A percentile compares a stretch with the other conserved stretches of the same genome.
phyloP scores from a whole-genome alignment of 768 basidiomycete genomes.

The Xanthoconium stramineum region DNA sequence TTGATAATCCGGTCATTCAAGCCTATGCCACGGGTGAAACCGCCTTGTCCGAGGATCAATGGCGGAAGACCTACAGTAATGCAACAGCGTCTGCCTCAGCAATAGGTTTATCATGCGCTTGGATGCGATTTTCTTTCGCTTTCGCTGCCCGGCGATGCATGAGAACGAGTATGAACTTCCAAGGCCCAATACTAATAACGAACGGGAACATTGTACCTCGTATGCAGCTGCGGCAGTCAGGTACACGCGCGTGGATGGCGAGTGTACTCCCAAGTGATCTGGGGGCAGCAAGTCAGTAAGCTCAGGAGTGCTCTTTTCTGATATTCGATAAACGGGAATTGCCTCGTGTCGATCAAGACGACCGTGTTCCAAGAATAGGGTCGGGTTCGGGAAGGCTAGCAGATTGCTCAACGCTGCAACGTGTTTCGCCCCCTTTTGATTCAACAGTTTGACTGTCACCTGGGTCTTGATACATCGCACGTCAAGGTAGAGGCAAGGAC shows the following conservation, averaged over 20 bases:
- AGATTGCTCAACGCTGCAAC: too few species aligned
- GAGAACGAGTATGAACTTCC: neutral
- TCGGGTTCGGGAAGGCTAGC: too few species aligned
- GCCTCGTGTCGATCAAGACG: too few species aligned
- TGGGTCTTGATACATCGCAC: too few species aligned
- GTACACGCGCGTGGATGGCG: neutral
- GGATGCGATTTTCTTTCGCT: neutral
- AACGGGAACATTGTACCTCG: neutral
- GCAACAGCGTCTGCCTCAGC: neutral
- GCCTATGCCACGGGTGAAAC: neutral
- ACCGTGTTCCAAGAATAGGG: too few species aligned
- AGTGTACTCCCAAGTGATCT: neutral
- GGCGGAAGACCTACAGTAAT: neutral
- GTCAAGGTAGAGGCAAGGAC: conserved; percentile 69
- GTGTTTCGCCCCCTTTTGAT: too few species aligned
- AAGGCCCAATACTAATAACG: neutral
- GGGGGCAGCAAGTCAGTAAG: neutral
- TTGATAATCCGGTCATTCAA: neutral
- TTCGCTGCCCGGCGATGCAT: neutral
- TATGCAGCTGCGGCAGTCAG: neutral
- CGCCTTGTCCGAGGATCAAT: neutral
- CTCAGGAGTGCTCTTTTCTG: too few species aligned
- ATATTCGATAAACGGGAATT: too few species aligned
- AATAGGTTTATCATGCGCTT: neutral
- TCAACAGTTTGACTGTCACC: too few species aligned